Conservation (phyloP, 2,329 filamentous ascomycete species). For the Alternaria brassicicola region DNA sequence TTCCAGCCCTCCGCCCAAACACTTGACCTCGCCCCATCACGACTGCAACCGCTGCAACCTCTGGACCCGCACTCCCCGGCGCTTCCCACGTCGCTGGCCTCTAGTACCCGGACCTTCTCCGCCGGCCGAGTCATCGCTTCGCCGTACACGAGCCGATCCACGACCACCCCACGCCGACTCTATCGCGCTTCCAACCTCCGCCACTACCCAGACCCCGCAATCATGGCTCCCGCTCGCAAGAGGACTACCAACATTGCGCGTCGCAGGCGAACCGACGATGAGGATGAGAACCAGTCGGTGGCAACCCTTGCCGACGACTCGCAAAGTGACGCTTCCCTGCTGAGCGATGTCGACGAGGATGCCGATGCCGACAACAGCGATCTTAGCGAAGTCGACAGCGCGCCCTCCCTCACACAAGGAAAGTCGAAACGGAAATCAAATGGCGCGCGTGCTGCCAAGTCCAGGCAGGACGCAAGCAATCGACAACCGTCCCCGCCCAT, state of each 20-base stretch:
- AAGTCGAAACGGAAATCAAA: constrained; percentile 50
- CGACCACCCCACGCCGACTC: constrained; percentile 27
- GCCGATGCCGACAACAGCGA: constrained; percentile 66
- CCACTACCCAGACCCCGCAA: constrained; percentile 23
- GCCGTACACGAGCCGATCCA: constrained; percentile 29
- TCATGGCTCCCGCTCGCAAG: constrained; percentile 48
- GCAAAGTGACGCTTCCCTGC: constrained; percentile 65
- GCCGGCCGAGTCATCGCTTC: constrained; percentile 30
- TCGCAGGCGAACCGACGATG: constrained; percentile 49
- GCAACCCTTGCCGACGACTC: constrained; percentile 65
- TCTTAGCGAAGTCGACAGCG: constrained; percentile 58
- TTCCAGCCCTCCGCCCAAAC: constrained; percentile 26
- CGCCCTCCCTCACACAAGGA: constrained; percentile 41
- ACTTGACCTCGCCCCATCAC: constrained; percentile 34
- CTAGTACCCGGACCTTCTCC: constrained; percentile 26
- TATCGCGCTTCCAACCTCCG: constrained; percentile 20
- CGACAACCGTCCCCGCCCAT: constrained; percentile 45
- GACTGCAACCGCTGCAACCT: constrained; percentile 32
- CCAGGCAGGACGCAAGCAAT: constrained; percentile 29
- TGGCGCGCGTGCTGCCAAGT: constrained; percentile 43
- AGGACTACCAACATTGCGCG: constrained; percentile 44
- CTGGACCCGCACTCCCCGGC: constrained; percentile 22
- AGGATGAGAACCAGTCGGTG: constrained; percentile 49
- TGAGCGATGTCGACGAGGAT: constrained; percentile 64
- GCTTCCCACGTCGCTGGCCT: constrained; percentile 18